phyloP scores from a whole-genome alignment of 2,329 filamentous ascomycete genomes.

The Alternaria rosae region DNA sequence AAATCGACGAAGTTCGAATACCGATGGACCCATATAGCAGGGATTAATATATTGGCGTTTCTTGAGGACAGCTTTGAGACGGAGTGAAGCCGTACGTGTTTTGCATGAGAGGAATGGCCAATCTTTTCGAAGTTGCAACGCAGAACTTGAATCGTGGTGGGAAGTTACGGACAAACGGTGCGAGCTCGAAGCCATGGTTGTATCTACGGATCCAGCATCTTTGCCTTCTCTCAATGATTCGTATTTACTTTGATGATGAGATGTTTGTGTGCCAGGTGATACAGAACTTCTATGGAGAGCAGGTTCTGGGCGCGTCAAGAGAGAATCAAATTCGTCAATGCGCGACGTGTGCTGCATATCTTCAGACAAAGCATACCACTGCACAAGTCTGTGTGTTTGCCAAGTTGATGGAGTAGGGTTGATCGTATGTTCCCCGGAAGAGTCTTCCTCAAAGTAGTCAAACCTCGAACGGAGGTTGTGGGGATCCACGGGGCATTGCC shows the following conservation, averaged over 20 bases:
- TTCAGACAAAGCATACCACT: neutral
- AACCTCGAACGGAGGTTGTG: neutral
- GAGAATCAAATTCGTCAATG: neutral
- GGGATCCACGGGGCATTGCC: neutral
- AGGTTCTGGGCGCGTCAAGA: too few relatives aligned
- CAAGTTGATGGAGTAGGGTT: neutral
- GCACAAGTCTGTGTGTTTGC: neutral
- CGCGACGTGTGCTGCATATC: neutral
- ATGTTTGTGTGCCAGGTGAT: neutral
- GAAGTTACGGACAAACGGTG: neutral
- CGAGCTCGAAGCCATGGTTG: neutral
- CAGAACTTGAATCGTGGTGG: neutral
- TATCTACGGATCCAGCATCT: neutral
- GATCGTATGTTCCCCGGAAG: neutral
- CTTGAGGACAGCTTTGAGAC: neutral
- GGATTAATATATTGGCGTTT: too few relatives aligned
- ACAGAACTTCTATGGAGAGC: too few relatives aligned
- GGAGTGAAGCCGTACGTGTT: neutral
- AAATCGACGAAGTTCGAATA: neutral
- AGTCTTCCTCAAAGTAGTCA: neutral
- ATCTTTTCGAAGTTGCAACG: neutral
- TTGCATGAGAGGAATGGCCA: neutral
- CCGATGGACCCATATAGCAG: neutral
- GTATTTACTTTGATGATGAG: neutral
- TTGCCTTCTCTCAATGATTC: neutral